Evolutionary conservation across 2,329 filamentous ascomycete species (phyloP).

Genomic region (Cytospora mali): DNA sequence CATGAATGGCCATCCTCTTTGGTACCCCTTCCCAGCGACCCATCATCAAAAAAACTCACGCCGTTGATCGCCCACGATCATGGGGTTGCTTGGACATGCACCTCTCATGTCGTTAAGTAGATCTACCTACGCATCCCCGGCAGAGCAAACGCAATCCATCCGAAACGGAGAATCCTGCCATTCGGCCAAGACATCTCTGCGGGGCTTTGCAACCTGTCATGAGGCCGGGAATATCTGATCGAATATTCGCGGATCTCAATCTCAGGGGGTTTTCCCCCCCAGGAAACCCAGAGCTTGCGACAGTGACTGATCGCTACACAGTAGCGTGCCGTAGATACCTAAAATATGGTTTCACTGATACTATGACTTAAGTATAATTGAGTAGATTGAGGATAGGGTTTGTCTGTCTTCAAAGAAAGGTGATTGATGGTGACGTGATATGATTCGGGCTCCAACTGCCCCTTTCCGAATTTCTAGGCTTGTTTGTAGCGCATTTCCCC

Average conservation of each 20-base stretch:
- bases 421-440: background rate
- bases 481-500: background rate
- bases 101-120: too few species aligned
- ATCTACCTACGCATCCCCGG: background rate
- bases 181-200: too few species aligned
- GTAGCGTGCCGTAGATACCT: too few species aligned
- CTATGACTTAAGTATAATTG: background rate
- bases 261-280: too few species aligned
- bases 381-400: background rate
- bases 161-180: too few species aligned
- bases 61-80: background rate
- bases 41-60: background rate
- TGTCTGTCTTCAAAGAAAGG: background rate
- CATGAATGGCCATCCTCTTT: background rate
- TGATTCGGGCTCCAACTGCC: background rate
- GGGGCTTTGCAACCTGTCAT: too few species aligned
- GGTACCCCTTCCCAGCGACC: background rate
- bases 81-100: too few species aligned
- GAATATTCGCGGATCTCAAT: too few species aligned
- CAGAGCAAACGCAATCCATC: background rate
- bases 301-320: too few species aligned
- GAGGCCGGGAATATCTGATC: too few species aligned
- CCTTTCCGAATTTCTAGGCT: background rate
- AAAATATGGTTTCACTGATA: background rate
- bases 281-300: too few species aligned